Percentiles rank a stretch among this genome's conserved stretches.
Evolutionary conservation across 2,329 filamentous ascomycete species (phyloP).

Genomic region (Aspergillus novofumigatus): DNA sequence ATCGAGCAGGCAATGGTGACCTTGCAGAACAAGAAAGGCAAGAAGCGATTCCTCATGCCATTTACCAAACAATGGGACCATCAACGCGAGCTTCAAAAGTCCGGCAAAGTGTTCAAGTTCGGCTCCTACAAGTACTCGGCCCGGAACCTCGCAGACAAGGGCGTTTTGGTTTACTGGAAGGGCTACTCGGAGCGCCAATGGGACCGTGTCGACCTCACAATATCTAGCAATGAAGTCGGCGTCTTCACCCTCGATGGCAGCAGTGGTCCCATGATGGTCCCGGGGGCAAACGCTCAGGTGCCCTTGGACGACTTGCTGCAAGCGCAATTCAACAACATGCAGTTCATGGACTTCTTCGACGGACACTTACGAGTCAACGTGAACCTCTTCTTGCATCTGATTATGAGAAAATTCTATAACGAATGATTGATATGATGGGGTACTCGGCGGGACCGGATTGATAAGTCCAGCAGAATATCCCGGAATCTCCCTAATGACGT

Average conservation of each 20-base stretch:
- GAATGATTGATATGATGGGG: constrained; percentile 27
- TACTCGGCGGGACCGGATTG: background rate
- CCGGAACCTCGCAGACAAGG: constrained; percentile 83
- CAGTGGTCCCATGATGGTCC: constrained; percentile 90
- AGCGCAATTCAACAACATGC: constrained; percentile 94
- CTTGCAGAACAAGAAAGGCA: constrained; percentile 92
- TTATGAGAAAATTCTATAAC: constrained; percentile 98
- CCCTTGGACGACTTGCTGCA: constrained; percentile 91
- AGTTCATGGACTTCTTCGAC: constrained; percentile 94
- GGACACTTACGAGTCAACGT: constrained; percentile 86
- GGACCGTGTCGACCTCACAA: constrained; percentile 90
- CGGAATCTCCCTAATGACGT: background rate
- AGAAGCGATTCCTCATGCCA: constrained; percentile 88
- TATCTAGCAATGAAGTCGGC: constrained; percentile 89
- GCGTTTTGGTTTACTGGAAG: constrained; percentile 87
- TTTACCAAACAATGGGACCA: constrained; percentile 99
- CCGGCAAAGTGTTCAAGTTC: constrained; percentile 92
- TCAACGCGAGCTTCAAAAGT: constrained; percentile 88
- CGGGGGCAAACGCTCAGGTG: constrained; percentile 82
- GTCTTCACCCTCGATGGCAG: constrained; percentile 90
- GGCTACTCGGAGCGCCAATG: constrained; percentile 79
- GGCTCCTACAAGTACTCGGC: constrained; percentile 97
- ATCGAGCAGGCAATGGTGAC: constrained; percentile 98
- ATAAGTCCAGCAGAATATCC: background rate
- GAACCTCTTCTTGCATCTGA: constrained; percentile 89